These are phyloP conservation scores for Plantago lanceolata DNA, from an alignment of 305 asterid genomes.

Conservation along the genomic window DNA sequence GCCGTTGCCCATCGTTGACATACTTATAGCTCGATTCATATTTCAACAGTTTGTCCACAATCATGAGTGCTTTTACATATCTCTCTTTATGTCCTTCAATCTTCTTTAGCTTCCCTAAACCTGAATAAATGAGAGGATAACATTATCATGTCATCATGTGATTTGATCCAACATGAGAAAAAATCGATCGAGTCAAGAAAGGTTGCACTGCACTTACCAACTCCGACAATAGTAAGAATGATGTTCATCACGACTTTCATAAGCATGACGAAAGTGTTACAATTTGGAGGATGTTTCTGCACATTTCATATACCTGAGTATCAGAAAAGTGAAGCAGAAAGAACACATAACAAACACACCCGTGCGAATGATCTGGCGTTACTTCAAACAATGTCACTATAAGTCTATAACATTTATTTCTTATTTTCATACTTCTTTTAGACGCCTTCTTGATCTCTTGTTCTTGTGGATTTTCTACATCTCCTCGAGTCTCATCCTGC, in stretches of 20 bases:
- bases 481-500: background rate
- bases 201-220: background rate
- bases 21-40: background rate
- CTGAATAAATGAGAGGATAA: background rate
- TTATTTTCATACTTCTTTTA: too few relatives aligned
- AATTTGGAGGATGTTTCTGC: slow-evolving; percentile 7
- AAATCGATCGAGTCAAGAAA: background rate
- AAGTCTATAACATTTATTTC: too few relatives aligned
- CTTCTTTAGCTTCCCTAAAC: slow-evolving; percentile 6
- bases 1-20: background rate
- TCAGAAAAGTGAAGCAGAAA: too few relatives aligned
- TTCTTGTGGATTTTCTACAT: background rate
- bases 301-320: background rate
- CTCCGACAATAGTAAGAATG: slow-evolving; percentile 1
- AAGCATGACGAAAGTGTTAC: background rate
- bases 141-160: background rate
- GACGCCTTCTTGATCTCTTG: too few relatives aligned
- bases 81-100: background rate
- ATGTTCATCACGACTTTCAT: background rate
- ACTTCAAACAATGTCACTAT: too few relatives aligned
- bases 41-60: background rate
- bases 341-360: too few relatives aligned
- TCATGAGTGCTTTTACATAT: background rate
- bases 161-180: background rate
- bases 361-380: too few relatives aligned